phyloP scores from a whole-genome alignment of 1,284 basidiomycete genomes.

The Ceratobasidium sp. region DNA sequence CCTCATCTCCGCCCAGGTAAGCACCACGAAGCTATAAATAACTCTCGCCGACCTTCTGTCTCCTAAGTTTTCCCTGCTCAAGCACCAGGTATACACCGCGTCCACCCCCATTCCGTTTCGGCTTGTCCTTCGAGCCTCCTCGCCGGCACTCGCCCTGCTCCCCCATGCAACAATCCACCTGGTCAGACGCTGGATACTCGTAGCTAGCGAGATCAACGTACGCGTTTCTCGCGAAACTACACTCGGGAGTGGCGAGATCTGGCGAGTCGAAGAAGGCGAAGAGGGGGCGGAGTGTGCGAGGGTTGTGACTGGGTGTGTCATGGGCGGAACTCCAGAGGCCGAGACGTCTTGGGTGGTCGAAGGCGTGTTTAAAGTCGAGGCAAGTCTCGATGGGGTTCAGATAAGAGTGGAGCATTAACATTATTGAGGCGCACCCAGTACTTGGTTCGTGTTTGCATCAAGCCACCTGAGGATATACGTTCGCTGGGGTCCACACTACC shows the following conservation, averaged over 20 bases:
- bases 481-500: conserved; percentile 24
- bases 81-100: conserved; percentile 19
- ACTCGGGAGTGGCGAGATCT: conserved; percentile 39
- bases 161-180: conserved; percentile 31
- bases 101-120: conserved; percentile 28
- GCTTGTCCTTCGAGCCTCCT: conserved; percentile 30
- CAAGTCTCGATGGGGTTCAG: background rate
- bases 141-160: conserved; percentile 27
- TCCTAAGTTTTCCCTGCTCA: conserved; percentile 26
- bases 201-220: conserved; percentile 7
- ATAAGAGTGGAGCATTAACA: conserved; percentile 14
- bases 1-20: conserved; percentile 19
- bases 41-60: background rate
- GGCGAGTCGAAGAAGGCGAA: conserved; percentile 35
- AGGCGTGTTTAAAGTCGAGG: conserved; percentile 32
- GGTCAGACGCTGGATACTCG: conserved; percentile 26
- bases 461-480: conserved; percentile 41
- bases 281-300: conserved; percentile 24
- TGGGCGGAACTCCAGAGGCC: conserved; percentile 30
- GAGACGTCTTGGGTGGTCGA: conserved; percentile 19
- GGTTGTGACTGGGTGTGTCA: conserved; percentile 32
- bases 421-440: conserved; percentile 21
- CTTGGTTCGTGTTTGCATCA: conserved; percentile 36
- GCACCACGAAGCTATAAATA: background rate
- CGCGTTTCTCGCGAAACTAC: conserved; percentile 12